Evolutionary conservation across 495 filamentous ascomycete species (phyloP).

Genomic region (Neurospora pannonica): DNA sequence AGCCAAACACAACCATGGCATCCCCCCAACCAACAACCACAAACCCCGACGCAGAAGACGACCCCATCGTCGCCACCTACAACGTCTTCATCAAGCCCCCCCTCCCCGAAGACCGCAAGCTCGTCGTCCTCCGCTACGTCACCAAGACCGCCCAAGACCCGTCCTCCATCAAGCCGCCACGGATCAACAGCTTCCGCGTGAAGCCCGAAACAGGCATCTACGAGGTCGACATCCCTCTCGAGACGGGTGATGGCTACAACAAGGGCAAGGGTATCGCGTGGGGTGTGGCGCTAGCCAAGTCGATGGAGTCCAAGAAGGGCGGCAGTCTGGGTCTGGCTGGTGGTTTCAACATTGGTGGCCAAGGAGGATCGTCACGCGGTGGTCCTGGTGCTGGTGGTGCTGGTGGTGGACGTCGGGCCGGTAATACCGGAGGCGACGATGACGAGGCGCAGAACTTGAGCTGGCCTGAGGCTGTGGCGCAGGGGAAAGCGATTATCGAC

Average conservation of each 20-base stretch:
- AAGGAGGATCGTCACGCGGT: neutral
- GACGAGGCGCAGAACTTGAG: constrained; percentile 22
- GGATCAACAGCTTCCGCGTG: constrained; percentile 30
- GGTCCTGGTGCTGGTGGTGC: neutral
- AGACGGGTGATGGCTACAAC: constrained; percentile 34
- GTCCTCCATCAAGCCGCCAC: constrained; percentile 17
- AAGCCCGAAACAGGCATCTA: constrained; percentile 37
- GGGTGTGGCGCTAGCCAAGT: constrained; percentile 32
- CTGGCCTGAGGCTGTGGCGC: constrained; percentile 36
- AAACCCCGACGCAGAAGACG: constrained; percentile 19
- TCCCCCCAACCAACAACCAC: neutral
- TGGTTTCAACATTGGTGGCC: constrained; percentile 35
- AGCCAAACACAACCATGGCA: neutral
- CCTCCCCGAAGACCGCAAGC: constrained; percentile 30
- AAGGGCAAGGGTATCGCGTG: constrained; percentile 36
- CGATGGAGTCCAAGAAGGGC: constrained; percentile 34
- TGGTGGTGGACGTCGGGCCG: constrained; percentile 9
- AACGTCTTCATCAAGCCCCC: constrained; percentile 38
- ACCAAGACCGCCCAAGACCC: constrained; percentile 27
- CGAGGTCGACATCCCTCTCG: constrained; percentile 39
- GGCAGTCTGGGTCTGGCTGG: constrained; percentile 37
- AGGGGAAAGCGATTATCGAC: constrained; percentile 33
- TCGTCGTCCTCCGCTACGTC: constrained; percentile 36
- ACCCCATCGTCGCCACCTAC: constrained; percentile 41
- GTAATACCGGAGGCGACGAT: constrained; percentile 3